Conservation (phyloP, 441 rosid genomes). For the Adansonia gregorii region DNA sequence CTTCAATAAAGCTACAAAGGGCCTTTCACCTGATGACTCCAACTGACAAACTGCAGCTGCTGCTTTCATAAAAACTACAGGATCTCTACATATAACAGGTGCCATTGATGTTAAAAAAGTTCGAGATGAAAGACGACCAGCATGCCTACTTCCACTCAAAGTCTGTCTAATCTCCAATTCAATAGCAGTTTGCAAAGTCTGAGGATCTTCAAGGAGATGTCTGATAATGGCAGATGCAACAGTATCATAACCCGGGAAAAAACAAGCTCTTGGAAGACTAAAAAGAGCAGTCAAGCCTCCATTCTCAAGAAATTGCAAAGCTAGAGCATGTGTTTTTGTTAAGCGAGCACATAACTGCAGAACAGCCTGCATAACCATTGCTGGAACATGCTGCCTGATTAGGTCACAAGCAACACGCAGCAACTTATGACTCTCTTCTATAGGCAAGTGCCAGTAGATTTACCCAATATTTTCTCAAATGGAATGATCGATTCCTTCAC, state of each 20-base stretch:
- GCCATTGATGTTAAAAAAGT: conserved; percentile 87
- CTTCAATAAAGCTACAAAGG: conserved; percentile 70
- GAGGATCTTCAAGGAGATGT: conserved; percentile 98
- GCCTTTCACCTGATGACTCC: conserved; percentile 91
- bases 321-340: conserved; percentile 80
- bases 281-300: conserved; percentile 84
- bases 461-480: conserved; percentile 75
- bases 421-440: conserved; percentile 75
- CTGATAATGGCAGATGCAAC: conserved; percentile 86
- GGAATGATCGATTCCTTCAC: conserved; percentile 49
- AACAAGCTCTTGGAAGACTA: conserved; percentile 79
- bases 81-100: conserved; percentile 94
- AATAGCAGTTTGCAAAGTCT: conserved; percentile 94
- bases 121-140: conserved; percentile 68
- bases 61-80: conserved; percentile 87
- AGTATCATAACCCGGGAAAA: conserved; percentile 91
- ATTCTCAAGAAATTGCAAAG: conserved; percentile 85
- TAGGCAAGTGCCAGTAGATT: conserved; percentile 76
- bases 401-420: conserved; percentile 71
- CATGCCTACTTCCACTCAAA: conserved; percentile 73
- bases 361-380: conserved; percentile 93
- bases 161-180: conserved; percentile 92
- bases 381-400: conserved; percentile 82
- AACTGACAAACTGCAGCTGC: conserved; percentile 81
- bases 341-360: conserved; percentile 91